Evolutionary conservation across 2,329 filamentous ascomycete species (phyloP).

Genomic region (Verticillium nubilum): DNA sequence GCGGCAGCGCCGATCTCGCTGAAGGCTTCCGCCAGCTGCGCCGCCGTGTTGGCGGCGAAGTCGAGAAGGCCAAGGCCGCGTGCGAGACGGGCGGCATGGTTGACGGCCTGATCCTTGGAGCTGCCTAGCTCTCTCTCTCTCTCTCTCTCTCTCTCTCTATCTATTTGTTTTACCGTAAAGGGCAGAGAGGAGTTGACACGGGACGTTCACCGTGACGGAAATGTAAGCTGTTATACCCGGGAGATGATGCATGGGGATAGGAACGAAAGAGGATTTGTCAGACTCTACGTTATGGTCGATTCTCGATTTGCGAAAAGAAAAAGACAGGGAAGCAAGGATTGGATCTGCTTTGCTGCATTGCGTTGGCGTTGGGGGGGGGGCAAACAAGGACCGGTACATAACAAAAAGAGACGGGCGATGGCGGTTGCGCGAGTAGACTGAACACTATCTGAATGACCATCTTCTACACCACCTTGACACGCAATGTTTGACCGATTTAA

Average conservation of each 20-base stretch:
- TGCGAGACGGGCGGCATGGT: constrained; percentile 83
- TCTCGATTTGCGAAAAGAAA: background rate
- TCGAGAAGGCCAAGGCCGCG: constrained; percentile 79
- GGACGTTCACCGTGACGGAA: background rate
- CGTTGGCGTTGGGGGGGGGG: constrained; percentile 28
- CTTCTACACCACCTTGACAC: too few relatives aligned
- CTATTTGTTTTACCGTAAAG: too few relatives aligned
- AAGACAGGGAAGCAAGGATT: background rate
- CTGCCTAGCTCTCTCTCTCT: constrained; percentile 13
- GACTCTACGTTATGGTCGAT: background rate
- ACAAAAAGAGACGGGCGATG: constrained; percentile 4
- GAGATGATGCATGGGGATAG: background rate
- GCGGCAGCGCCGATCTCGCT: constrained; percentile 67
- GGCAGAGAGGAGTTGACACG: too few relatives aligned
- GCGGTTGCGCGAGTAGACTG: background rate
- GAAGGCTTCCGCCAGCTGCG: constrained; percentile 64
- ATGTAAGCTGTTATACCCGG: background rate
- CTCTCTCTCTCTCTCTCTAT: background rate
- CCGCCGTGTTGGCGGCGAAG: constrained; percentile 66
- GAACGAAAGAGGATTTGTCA: background rate
- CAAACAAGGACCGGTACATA: constrained; percentile 6
- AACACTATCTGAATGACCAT: background rate
- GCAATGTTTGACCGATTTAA: too few relatives aligned
- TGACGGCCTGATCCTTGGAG: constrained; percentile 57
- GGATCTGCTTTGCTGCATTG: constrained; percentile 27